Conservation (phyloP, 306 rosid species). For the Macrotyloma uniflorum region DNA sequence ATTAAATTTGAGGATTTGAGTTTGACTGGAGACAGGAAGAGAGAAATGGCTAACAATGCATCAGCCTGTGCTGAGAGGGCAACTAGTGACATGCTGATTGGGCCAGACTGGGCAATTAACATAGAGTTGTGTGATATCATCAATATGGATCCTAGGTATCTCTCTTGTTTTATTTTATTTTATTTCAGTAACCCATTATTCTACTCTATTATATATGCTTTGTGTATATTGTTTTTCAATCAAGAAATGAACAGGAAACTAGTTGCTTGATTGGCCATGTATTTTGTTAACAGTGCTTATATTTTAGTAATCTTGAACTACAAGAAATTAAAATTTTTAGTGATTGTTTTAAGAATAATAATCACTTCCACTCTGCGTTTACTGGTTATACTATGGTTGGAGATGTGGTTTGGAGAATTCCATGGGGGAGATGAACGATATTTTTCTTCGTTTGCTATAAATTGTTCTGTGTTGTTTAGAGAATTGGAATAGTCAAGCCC, state of each 20-base stretch:
- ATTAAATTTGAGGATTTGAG: background rate
- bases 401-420: background rate
- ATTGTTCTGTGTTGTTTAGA: constrained; percentile 12
- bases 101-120: constrained; percentile 97
- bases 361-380: background rate
- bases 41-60: constrained; percentile 73
- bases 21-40: background rate
- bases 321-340: too few species aligned
- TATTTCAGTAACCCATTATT: background rate
- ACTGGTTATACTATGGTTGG: background rate
- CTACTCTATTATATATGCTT: background rate
- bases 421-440: background rate
- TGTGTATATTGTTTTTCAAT: background rate
- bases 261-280: background rate
- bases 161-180: background rate
- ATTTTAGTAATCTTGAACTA: background rate
- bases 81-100: constrained; percentile 90
- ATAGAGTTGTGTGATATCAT: constrained; percentile 91
- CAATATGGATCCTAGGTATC: constrained; percentile 82
- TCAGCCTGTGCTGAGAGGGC: constrained; percentile 93
- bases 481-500: background rate
- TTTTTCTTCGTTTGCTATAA: background rate
- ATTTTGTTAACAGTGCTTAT: background rate
- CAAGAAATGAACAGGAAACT: background rate
- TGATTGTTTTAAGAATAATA: background rate